Evolutionary conservation across 75 land plant genomes (phyloP), one percentile per base, ranked within the genome.

Genomic region (Adiantum capillusveneris): DNA sequence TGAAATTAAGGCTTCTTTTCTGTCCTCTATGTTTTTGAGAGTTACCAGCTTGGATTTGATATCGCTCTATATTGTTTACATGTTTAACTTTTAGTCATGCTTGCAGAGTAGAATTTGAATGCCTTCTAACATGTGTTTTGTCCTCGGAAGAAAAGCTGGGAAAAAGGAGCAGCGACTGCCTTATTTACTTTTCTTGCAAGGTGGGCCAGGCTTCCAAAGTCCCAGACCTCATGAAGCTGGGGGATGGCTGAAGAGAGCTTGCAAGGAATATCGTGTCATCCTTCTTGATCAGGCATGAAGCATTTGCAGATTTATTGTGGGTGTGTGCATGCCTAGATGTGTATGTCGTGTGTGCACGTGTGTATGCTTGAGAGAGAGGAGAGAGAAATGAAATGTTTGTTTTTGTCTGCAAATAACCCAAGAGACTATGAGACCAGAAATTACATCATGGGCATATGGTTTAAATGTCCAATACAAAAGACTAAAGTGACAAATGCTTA

Each of bases 121-220:
- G 7, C 11, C 7, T 24, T n/a, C 19, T 25, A 27, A n/a, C n/a
- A 9, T 57, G 7, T 18, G 59, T 30, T 27, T 30, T 24, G 6
- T 34, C 28, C 20, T 51, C 11, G 17, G 24, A 11, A 50, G 31
- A 43, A 53, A 62, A 71, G 74, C 52, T 31, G 74, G 74, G 21
- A 71, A 72, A 49, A 60, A 74, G 31, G 72, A 74, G 2, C 59
- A 68, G 27, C 20, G 31, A 29, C 48, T 88, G 64, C 96, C 98
- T 24, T 90, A 75, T 57, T 61, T 95, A 20, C 46, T 95, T 13
- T 95, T 51, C 56, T 71, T 95, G 39, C 92, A 90, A 81, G 96
- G 96, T 20, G 97, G 97, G 26, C 99, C 99, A n/a, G 97, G 97
- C 11, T 86, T 79, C 68, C 88, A 80, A 57, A 79, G 78, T 36